These are phyloP conservation scores for Hyphopichia buzzinii DNA, from an alignment of 1,139 yeast genomes.

Conservation along the genomic window DNA sequence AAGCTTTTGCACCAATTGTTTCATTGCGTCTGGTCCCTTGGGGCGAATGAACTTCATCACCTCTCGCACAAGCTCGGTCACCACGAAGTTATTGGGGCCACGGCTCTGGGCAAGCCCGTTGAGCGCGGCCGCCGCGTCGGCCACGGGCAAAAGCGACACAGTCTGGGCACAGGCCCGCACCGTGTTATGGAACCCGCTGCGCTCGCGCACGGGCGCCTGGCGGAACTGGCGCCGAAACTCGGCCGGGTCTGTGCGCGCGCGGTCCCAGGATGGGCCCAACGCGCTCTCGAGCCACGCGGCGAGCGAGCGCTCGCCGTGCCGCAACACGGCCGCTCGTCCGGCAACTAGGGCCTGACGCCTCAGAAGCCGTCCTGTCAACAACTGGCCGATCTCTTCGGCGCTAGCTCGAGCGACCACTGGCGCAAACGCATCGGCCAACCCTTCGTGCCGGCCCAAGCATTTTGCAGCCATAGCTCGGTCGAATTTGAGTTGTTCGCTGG, in stretches of 20 bases:
- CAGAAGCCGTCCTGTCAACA: neutral
- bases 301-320: neutral
- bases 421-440: neutral
- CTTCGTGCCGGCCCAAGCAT: neutral
- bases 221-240: conserved; percentile 1
- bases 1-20: neutral
- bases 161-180: conserved; percentile 30
- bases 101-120: conserved; percentile 6
- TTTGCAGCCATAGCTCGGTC: neutral
- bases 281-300: neutral
- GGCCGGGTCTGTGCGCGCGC: neutral
- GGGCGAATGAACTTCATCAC: neutral
- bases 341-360: neutral
- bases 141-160: conserved; percentile 22
- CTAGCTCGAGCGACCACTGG: neutral
- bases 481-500: too few relatives aligned
- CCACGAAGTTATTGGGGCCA: neutral
- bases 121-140: conserved; percentile 14
- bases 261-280: conserved; percentile 1
- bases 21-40: neutral
- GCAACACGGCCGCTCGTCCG: conserved; percentile 1
- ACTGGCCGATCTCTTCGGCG: neutral
- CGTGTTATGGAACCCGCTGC: conserved; percentile 23
- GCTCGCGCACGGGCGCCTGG: conserved; percentile 7
- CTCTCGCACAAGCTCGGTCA: neutral